phyloP scores from a whole-genome alignment of 768 basidiomycete genomes.

The Xanthoconium purpureum region DNA sequence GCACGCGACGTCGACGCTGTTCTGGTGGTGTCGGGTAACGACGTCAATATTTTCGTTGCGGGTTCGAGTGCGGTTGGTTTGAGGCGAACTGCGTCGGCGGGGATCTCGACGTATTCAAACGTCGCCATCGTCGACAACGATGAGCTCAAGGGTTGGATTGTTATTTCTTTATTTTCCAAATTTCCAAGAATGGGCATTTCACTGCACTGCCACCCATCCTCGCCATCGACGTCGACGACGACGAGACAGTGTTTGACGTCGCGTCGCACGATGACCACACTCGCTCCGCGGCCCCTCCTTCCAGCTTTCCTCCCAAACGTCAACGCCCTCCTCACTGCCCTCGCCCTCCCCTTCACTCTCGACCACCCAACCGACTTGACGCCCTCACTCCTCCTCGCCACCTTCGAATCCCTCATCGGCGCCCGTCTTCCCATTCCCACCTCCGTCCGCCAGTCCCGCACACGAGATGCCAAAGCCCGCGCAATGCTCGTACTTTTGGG shows the following conservation, averaged over 20 bases:
- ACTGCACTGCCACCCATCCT: conserved; percentile 9
- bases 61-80: conserved; percentile 31
- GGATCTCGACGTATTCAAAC: conserved; percentile 42
- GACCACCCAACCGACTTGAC: conserved; percentile 61
- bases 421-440: conserved; percentile 48
- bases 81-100: conserved; percentile 37
- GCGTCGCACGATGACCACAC: conserved; percentile 11
- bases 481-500: conserved; percentile 76
- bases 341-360: conserved; percentile 46
- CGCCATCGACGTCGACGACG: not conserved
- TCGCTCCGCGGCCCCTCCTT: conserved; percentile 11
- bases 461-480: conserved; percentile 45
- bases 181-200: not conserved
- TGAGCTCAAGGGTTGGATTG: too few relatives aligned
- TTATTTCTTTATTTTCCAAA: not conserved
- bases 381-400: conserved; percentile 65
- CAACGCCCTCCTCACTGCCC: conserved; percentile 44
- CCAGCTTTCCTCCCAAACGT: conserved; percentile 29
- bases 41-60: conserved; percentile 40
- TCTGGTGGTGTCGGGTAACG: conserved; percentile 33
- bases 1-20: conserved; percentile 5
- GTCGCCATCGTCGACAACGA: conserved; percentile 26
- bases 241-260: conserved; percentile 3
- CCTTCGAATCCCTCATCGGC: conserved; percentile 61
- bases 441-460: conserved; percentile 37